Conservation (phyloP, 345 rosid genomes). For the Camelina hispida region DNA sequence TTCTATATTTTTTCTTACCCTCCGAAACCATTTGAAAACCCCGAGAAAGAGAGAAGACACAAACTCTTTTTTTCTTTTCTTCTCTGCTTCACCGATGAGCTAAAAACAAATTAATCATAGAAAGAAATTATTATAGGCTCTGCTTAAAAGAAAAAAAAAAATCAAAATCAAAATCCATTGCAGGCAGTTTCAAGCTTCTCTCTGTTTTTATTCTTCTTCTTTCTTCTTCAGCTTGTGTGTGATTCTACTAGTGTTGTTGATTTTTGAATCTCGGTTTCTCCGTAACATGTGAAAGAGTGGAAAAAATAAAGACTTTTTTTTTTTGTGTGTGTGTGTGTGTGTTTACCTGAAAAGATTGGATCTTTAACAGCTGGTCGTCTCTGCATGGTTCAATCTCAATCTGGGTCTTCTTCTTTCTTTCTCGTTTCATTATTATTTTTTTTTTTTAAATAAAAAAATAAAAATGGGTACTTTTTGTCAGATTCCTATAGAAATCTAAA, state of each 20-base stretch:
- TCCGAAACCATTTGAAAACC: constrained; percentile 91
- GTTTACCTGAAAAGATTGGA: constrained; percentile 10
- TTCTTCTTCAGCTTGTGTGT: constrained; percentile 9
- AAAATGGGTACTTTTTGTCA: constrained; percentile 62
- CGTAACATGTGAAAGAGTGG: constrained; percentile 29
- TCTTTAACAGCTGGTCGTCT: constrained; percentile 43
- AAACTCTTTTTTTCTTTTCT: constrained; percentile 22
- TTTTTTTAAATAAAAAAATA: no score
- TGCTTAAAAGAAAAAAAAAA: constrained; percentile 31
- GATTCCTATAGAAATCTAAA: constrained; percentile 60
- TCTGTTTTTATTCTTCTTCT: not conserved
- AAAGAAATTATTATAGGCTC: constrained; percentile 52
- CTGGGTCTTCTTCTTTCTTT: constrained; percentile 42
- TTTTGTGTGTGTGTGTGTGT: not conserved
- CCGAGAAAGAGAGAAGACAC: constrained; percentile 74
- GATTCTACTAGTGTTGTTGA: constrained; percentile 24
- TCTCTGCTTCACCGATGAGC: constrained; percentile 62
- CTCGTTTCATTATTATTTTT: no score
- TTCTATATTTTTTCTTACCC: constrained; percentile 40
- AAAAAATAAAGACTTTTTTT: not conserved
- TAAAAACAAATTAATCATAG: constrained; percentile 41
- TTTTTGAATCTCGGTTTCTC: constrained; percentile 37
- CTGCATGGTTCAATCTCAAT: constrained; percentile 56
- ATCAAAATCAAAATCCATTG: constrained; percentile 58
- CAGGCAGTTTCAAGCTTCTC: constrained; percentile 28